These are phyloP conservation scores for Balakata baccata DNA, from an alignment of 345 rosid species.

Conservation along the genomic window DNA sequence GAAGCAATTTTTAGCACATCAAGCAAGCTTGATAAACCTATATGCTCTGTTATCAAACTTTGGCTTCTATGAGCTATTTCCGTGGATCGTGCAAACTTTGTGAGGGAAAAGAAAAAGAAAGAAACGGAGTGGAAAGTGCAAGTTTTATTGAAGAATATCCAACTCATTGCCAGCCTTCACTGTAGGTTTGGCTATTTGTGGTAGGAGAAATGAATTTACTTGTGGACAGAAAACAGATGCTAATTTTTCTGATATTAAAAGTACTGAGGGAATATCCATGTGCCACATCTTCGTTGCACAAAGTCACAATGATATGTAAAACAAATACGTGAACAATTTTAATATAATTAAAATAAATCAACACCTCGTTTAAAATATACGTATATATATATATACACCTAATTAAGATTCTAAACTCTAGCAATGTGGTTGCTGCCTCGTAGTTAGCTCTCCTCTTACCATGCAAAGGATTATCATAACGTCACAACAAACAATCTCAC, in stretches of 20 bases:
- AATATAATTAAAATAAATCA: background rate
- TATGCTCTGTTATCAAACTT: no score
- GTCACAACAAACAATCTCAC: no score
- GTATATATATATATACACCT: no score
- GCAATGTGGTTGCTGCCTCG: background rate
- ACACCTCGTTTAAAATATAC: no score
- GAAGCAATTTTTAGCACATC: no score
- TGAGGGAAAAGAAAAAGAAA: background rate
- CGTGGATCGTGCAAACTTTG: background rate
- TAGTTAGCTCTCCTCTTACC: background rate
- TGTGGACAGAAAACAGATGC: background rate
- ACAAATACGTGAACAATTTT: background rate
- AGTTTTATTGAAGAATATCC: background rate
- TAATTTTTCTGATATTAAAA: background rate
- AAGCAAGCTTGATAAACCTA: no score
- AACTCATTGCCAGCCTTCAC: conserved; percentile 12
- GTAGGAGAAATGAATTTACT: background rate
- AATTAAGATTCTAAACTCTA: no score
- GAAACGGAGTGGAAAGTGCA: background rate
- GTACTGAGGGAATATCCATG: background rate
- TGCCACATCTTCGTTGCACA: background rate
- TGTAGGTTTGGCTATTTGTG: background rate
- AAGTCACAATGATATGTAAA: background rate
- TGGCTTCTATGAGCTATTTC: no score
- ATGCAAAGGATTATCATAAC: background rate